These are phyloP conservation scores for Ceriops zippeliana DNA, from an alignment of 345 rosid genomes.

Conservation along the genomic window DNA sequence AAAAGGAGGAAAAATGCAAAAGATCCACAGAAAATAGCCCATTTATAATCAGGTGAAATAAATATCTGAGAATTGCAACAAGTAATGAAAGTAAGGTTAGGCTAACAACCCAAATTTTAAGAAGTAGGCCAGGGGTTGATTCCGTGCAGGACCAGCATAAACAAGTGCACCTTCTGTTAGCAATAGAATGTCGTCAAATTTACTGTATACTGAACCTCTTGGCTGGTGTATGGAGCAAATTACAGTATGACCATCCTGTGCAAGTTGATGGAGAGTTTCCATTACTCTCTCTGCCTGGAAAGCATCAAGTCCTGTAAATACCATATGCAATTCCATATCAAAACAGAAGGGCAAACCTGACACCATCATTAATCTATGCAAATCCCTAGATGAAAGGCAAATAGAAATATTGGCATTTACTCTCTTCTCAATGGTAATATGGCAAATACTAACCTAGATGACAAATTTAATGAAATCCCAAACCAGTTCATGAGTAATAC, in stretches of 20 bases:
- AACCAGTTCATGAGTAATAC: background rate
- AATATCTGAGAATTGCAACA: background rate
- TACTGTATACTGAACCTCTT: constrained; percentile 81
- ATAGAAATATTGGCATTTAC: background rate
- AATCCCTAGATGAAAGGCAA: background rate
- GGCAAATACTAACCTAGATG: too few relatives aligned
- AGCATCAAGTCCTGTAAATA: constrained; percentile 85
- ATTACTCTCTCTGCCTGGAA: constrained; percentile 95
- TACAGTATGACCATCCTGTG: constrained; percentile 91
- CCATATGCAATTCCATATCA: background rate
- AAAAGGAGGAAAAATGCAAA: background rate
- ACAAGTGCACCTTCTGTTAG: constrained; percentile 74
- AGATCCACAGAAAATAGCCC: background rate
- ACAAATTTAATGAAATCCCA: background rate
- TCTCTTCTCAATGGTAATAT: background rate
- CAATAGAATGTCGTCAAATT: constrained; percentile 89
- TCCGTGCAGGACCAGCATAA: constrained; percentile 84
- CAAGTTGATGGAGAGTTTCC: constrained; percentile 90
- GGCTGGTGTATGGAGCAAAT: constrained; percentile 99
- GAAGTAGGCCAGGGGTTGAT: constrained; percentile 72
- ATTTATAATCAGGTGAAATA: background rate
- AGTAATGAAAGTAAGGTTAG: constrained; percentile 17
- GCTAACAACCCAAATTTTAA: constrained; percentile 74
- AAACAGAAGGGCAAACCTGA: constrained; percentile 4
- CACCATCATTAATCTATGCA: constrained; percentile 8